Evolutionary conservation across 2,329 filamentous ascomycete species (phyloP).

Genomic region (Emergomyces africanus): DNA sequence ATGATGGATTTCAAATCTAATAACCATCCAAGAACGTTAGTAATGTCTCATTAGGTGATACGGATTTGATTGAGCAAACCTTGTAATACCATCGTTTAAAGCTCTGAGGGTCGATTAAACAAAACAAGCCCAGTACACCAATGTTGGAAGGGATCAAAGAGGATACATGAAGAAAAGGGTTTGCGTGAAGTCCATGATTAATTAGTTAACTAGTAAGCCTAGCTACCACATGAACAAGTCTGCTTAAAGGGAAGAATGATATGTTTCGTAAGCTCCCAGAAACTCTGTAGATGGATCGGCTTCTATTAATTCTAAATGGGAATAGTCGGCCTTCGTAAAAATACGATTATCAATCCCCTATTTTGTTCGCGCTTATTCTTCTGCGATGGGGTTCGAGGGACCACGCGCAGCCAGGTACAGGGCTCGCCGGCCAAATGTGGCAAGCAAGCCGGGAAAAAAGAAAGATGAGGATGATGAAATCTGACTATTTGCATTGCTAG

Average conservation of each 20-base stretch:
- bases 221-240: not conserved
- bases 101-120: not conserved
- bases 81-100: not conserved
- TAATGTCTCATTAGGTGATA: not conserved
- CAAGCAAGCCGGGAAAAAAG: too few species aligned
- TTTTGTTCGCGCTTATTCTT: too few species aligned
- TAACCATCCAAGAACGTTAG: not conserved
- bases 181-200: not conserved
- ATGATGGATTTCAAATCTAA: conserved; percentile 8
- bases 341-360: too few species aligned
- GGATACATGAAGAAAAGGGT: not conserved
- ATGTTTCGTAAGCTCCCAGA: not conserved
- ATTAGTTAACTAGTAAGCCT: not conserved
- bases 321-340: too few species aligned
- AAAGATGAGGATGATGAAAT: too few species aligned
- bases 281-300: not conserved
- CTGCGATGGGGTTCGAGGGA: too few species aligned
- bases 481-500: too few species aligned
- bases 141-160: not conserved
- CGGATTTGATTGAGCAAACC: conserved; percentile 1
- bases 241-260: not conserved
- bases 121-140: not conserved
- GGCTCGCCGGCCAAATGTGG: too few species aligned
- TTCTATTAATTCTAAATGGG: not conserved
- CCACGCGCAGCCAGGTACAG: too few species aligned